Conservation (phyloP, 306 rosid genomes). For the Canavalia gladiata region DNA sequence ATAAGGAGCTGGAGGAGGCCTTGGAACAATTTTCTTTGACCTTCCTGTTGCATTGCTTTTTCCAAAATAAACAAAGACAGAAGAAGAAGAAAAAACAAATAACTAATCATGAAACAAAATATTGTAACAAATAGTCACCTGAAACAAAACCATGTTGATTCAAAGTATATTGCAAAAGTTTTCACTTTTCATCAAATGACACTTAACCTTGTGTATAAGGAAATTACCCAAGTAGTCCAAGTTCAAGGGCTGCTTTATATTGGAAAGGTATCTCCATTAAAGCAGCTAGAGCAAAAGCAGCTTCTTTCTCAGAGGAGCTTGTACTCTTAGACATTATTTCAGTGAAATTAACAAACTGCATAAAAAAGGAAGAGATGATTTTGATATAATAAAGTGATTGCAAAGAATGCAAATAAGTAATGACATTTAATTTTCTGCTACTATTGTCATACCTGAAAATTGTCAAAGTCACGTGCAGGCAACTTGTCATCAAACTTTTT, state of each 20-base stretch:
- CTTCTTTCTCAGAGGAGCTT: slow-evolving; percentile 67
- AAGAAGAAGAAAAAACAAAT: neutral
- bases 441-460: slow-evolving; percentile 70
- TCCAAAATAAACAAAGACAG: slow-evolving; percentile 8
- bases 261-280: slow-evolving; percentile 94
- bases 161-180: neutral
- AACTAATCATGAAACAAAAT: slow-evolving; percentile 16
- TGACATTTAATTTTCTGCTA: slow-evolving; percentile 15
- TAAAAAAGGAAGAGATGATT: slow-evolving; percentile 3
- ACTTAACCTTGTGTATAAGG: neutral
- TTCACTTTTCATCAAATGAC: slow-evolving; percentile 8
- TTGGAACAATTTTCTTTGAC: slow-evolving; percentile 65
- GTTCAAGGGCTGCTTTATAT: slow-evolving; percentile 74
- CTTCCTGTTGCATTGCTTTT: slow-evolving; percentile 69
- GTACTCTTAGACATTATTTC: slow-evolving; percentile 63
- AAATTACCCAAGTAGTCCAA: slow-evolving; percentile 72
- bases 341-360: slow-evolving; percentile 87
- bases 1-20: slow-evolving; percentile 80
- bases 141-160: slow-evolving; percentile 15
- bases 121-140: slow-evolving; percentile 25
- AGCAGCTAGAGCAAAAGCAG: slow-evolving; percentile 91
- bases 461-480: slow-evolving; percentile 83
- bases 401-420: slow-evolving; percentile 1
- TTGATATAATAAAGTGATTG: slow-evolving; percentile 30
- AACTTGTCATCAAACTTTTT: slow-evolving; percentile 84